Evolutionary conservation across 179 eudicot genomes (phyloP), one percentile per base, ranked within the genome.

Genomic region (Beta macrorhiza): DNA sequence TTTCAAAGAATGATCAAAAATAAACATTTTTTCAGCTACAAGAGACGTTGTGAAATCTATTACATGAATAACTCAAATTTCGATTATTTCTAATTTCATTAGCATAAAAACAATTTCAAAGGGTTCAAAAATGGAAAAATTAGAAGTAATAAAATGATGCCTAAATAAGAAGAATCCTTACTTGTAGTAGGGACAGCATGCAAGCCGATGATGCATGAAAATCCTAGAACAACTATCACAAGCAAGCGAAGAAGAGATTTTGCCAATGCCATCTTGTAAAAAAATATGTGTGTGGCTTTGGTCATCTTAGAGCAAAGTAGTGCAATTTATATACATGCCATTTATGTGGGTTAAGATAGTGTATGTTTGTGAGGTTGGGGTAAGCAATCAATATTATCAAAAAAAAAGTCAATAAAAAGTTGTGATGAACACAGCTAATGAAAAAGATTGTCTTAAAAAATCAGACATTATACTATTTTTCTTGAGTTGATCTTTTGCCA

Each of bases 171-270:
- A 5, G 20, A 71, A 67, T 59, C 17, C 56, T 84, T 87, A 92
- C 93, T 91, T 79, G 92, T 82, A 51, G 67, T n/a, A 65, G 93
- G 97, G 82, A 87, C 73, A 37, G 92, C 91, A 80, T 83, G 84
- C 19, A 75, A 78, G 87, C 77, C 62, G 44, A 67, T 55, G n/a
- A 88, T 55, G 65, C 79, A 71, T 67, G 90, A 86, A 69, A 91
- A 73, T 29, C 79, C 85, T 5, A 82, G 77, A 73, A 82, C 42
- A 72, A 82, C 25, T 49, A 82, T 45, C 7, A 82, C 51, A 45
- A 85, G 49, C 16, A 79, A 17, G 49, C 64, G 32, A 62, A 78
- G 77, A 74, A 78, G 42, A 53, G 67, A 7, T 67, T 71, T 76
- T 1, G 49, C 0, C 55, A 56, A 67, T 52, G 84, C 84, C 84